These are phyloP conservation scores for Torulaspora quercuum DNA, from an alignment of 805 yeast species.

Conservation along the genomic window DNA sequence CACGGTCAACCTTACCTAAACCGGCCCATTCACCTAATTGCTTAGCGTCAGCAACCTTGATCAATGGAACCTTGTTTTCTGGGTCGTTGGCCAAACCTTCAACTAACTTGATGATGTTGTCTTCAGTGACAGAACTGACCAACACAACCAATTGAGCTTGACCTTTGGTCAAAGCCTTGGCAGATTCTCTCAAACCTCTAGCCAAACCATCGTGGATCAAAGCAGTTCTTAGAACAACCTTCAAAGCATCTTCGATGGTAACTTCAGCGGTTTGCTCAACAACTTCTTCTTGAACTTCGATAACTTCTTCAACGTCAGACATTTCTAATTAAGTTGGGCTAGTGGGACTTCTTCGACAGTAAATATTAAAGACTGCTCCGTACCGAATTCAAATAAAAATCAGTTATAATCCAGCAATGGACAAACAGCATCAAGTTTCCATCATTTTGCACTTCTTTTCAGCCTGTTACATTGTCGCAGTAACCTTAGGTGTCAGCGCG, in stretches of 20 bases:
- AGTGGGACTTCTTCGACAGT: conserved; percentile 73
- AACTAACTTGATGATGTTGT: conserved; percentile 90
- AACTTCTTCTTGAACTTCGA: conserved; percentile 77
- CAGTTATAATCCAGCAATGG: not conserved
- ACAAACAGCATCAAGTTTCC: not conserved
- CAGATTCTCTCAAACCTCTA: conserved; percentile 99
- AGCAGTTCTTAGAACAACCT: conserved; percentile 96
- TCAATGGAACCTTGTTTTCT: conserved; percentile 92
- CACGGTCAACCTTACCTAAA: conserved; percentile 98
- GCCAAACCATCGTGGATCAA: conserved; percentile 99
- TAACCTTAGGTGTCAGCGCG: too few relatives aligned
- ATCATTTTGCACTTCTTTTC: conserved; percentile 7
- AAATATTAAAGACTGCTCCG: conserved; percentile 51
- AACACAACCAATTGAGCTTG: conserved; percentile 97
- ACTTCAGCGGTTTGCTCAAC: conserved; percentile 83
- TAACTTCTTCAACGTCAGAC: conserved; percentile 95
- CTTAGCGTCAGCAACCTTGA: conserved; percentile 99
- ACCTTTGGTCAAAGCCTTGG: conserved; percentile 96
- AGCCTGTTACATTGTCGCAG: too few relatives aligned
- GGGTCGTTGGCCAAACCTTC: conserved; percentile 99
- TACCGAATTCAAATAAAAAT: conserved; percentile 31
- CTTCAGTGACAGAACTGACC: conserved; percentile 98
- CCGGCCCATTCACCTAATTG: conserved; percentile 99
- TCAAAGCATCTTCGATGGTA: conserved; percentile 97
- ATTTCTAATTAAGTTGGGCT: conserved; percentile 39